Evolutionary conservation across 2,329 filamentous ascomycete genomes (phyloP), one percentile per base, ranked within the genome.

Genomic region (Diplocarpon rosae): DNA sequence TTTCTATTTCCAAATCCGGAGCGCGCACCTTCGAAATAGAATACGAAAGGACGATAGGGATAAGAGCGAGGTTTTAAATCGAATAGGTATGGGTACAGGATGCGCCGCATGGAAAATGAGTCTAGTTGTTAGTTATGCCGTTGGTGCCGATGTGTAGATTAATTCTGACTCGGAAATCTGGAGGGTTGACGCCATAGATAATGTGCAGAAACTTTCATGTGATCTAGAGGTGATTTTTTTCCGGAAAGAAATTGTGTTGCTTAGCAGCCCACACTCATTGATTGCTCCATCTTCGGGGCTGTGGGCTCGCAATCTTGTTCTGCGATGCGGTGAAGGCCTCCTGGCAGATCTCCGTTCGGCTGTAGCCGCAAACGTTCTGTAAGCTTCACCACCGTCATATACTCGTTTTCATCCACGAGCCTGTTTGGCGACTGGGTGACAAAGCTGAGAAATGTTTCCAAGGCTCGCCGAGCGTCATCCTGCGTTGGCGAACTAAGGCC

Each of bases 391-490:
- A 95, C 79, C 2, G 79, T 77, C 52, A 85, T 64, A 61, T 83
- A 89, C 51, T 95, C 89, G 56, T 76, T 75, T 37, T 86, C 76
- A 58, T 92, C 85, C 13, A 85, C 76, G 28, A 87, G 75, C 1
- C 79, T 81, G 16, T 64, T 68, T 0, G 71, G 66, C 11, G 80
- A 77, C 53, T 83, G 76, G 48, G 80, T 79, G 61, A 95, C 83
- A 59, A 90, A 95, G 48, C 67, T 81, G 61, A 94, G 75, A 15
- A 95, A 76, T 2, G 89, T 80, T 56, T 90, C 82, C 4, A 93
- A 73, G 1, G 89, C 90, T 41, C 78, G 75, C 32, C 85, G 76
- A 3, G 89, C 89, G 62, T 96, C 88, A 55, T 95, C 88, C 54
- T 88, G 84, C 0, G 82, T 87, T 0, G 83, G 84, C 1, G 83